A percentile compares a stretch with the other conserved stretches of the same genome.
Conservation (phyloP, 1,139 yeast genomes). For the Candida sp. region DNA sequence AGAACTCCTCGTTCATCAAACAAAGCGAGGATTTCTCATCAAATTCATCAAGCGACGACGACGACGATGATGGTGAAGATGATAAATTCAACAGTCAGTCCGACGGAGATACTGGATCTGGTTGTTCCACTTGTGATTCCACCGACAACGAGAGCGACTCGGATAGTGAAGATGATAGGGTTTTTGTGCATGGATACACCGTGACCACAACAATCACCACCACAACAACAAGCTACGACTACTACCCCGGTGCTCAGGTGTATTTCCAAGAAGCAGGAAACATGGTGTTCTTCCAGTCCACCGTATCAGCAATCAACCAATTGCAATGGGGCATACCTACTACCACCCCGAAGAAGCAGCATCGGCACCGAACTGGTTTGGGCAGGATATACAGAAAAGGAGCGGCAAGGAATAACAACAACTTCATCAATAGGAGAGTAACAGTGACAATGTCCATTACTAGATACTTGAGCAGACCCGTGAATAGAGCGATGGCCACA, state of each 20-base stretch:
- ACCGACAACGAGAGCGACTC: too few relatives aligned
- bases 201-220: neutral
- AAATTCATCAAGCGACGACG: neutral
- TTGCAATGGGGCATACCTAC: neutral
- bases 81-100: too few relatives aligned
- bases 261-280: neutral
- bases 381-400: neutral
- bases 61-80: neutral
- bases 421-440: neutral
- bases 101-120: too few relatives aligned
- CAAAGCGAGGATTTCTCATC: neutral
- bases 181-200: neutral
- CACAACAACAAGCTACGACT: neutral
- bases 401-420: neutral
- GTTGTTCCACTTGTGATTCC: too few relatives aligned
- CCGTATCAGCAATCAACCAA: neutral
- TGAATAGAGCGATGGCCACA: neutral
- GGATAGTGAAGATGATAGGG: conserved; percentile 2
- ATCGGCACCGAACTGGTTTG: neutral
- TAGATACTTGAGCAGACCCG: neutral
- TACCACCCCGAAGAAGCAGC: neutral
- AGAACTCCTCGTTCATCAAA: neutral
- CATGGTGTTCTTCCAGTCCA: neutral
- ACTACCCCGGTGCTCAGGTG: neutral
- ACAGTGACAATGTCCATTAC: neutral